Evolutionary conservation across 2,329 filamentous ascomycete species (phyloP), one percentile per base, ranked within the genome.

Genomic region (Monosporascus sp.): DNA sequence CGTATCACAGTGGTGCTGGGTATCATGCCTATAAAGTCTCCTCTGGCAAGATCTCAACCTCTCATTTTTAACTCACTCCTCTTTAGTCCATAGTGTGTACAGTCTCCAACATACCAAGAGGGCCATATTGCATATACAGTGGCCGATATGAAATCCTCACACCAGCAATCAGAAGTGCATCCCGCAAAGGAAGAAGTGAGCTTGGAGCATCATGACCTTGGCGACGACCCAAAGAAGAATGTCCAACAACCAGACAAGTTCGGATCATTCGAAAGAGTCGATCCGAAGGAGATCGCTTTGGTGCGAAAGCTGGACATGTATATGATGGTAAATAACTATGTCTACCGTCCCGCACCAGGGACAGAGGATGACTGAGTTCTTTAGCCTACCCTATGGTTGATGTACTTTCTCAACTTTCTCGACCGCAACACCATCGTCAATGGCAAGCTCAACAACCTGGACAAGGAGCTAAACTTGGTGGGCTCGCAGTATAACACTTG

Each of bases 401-500:
- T 67, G 60, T 54, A 61, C 51, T 58, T 65, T 49, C 54, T 65
- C 49, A 69, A 64, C 54, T 68, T 65, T 46, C 61, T 70, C 14
- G 68, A 69, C 50, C 61, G 69, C 25, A 69, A 68, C 54, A 76
- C 81, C 54, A 80, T 82, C 54, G 77, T 79, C 8, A 76, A 62
- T 24, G 74, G 70, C 3, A 62, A 66, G 48, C 61, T 78, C 39
- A 70, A 71, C 5, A 70, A 72, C 17, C 62, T 78, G 31, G 66
- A 71, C 37, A 61, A 67, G 5, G 74, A 77, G 44, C 60, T 77
- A 36, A 57, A 62, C 8, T 55, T 75, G 36, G 61, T 63, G 2
- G 67, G 68, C 9, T 63, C 63, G 27, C 65, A 75, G 54, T 75
- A 73, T 52, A 60, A 74, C 59, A 67, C 65, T 6, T 60, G 58